Evolutionary conservation across 495 filamentous ascomycete species (phyloP), one percentile per base, ranked within the genome.

Genomic region (Gamarada debralockiae): DNA sequence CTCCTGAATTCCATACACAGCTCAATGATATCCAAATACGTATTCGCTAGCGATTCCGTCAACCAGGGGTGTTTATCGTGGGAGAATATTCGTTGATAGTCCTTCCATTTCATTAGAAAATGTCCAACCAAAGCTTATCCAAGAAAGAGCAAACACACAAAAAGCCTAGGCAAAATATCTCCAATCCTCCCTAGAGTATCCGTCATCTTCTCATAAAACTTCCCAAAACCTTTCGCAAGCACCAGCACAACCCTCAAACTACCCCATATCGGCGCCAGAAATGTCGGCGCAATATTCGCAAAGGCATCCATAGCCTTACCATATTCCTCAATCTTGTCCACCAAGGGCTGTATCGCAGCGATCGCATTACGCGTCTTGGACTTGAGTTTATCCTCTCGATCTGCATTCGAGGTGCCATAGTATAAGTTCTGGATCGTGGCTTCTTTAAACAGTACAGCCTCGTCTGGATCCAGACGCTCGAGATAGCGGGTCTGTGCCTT

Each of bases 221-320:
- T 65, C 1, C 58, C 57, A 31, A 60, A 62, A 33, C 62, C 61
- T 20, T 47, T 38, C 6, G 69, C 70, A 33, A 72, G 59, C 31
- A 69, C 64, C 1, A 76, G 50, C 15, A 74, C 40, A 12, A 76
- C 62, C 21, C 70, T 43, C 14, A 76, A 49, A 29, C 70, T 69
- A 1, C 70, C 72, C 72, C 72, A 76, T 17, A 74, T 51, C 5
- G 71, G 70, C 18, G 60, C 57, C 23, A 76, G 42, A 13, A 67
- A 58, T 4, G 65, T 27, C 12, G 70, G 45, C 21, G 57, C 66
- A 4, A 66, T 57, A 41, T 73, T 71, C 0, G 67, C 44, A 37
- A 62, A 66, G 3, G 67, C 63, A 55, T 76, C 68, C 0, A 74
- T 33, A 22, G 69, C 68, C 41, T 62, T 60, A 6, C 72, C 68